These are phyloP conservation scores for Eragrostis nindensis DNA, from an alignment of 176 grass and related monocot genomes.

Conservation along the genomic window DNA sequence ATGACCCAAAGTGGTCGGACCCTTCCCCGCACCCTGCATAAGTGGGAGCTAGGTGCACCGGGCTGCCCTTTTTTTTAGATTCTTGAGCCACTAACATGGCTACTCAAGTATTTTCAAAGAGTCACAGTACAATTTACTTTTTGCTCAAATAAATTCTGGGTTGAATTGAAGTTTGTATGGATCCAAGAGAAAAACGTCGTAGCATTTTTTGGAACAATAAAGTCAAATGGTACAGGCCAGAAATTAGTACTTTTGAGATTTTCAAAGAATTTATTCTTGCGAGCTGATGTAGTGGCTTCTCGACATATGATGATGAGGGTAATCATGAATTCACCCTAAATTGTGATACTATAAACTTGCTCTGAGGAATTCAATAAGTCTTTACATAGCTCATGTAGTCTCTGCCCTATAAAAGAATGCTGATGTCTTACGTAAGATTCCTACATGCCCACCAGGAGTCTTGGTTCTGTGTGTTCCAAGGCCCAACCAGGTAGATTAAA, in stretches of 20 bases:
- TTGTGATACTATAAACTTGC: slow-evolving; percentile 13
- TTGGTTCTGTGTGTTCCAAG: neutral
- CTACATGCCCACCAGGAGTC: neutral
- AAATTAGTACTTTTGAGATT: slow-evolving; percentile 20
- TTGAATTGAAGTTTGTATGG: slow-evolving; percentile 1
- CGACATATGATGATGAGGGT: neutral
- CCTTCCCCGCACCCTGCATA: too few species aligned
- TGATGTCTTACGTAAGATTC: neutral
- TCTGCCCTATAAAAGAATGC: neutral
- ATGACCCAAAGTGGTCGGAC: too few species aligned
- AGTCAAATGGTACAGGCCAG: neutral
- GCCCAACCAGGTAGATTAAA: slow-evolving; percentile 13
- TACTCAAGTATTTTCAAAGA: slow-evolving; percentile 16
- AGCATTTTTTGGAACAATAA: slow-evolving; percentile 18
- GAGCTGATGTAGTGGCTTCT: neutral
- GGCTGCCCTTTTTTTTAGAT: too few species aligned
- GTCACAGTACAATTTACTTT: slow-evolving; percentile 7
- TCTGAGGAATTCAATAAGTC: slow-evolving; percentile 1
- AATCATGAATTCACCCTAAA: slow-evolving; percentile 24
- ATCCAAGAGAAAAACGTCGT: neutral
- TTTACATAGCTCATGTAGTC: neutral
- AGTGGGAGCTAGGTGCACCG: too few species aligned
- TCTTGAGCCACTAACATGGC: neutral
- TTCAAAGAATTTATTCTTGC: slow-evolving; percentile 1
- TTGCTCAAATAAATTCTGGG: slow-evolving; percentile 9